A percentile compares a stretch with the other conserved stretches of the same genome.
These are phyloP conservation scores for Neonectria faginata DNA, from an alignment of 2,329 filamentous ascomycete genomes.

Conservation along the genomic window DNA sequence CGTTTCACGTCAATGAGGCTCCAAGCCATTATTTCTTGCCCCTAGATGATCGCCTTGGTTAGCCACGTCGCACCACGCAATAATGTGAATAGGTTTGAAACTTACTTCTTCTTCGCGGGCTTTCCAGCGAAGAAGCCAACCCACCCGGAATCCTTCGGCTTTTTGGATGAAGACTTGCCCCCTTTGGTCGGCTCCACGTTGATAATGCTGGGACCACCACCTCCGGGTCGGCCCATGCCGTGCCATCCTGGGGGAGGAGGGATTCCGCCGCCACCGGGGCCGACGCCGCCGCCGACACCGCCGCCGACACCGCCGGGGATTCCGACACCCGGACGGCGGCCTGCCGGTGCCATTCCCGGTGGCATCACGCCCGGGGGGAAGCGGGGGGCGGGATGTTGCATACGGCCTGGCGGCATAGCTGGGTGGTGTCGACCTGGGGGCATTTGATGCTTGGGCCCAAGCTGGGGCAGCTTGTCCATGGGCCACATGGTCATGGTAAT, in stretches of 20 bases:
- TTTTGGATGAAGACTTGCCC: slow-evolving; percentile 40
- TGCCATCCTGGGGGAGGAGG: slow-evolving; percentile 41
- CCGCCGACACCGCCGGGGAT: slow-evolving; percentile 14
- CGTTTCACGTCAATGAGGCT: slow-evolving; percentile 32
- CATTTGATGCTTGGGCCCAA: slow-evolving; percentile 37
- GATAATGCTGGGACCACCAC: slow-evolving; percentile 37
- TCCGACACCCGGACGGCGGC: slow-evolving; percentile 18
- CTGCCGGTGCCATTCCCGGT: slow-evolving; percentile 21
- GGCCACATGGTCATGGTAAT: slow-evolving; percentile 71
- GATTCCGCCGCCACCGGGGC: slow-evolving; percentile 25
- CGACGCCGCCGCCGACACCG: slow-evolving; percentile 26
- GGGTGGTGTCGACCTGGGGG: slow-evolving; percentile 33
- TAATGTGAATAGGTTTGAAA: background rate
- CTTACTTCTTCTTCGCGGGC: slow-evolving; percentile 49
- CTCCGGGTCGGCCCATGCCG: slow-evolving; percentile 28
- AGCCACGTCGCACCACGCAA: slow-evolving; percentile 10
- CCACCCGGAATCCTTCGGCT: slow-evolving; percentile 35
- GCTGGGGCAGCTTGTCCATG: slow-evolving; percentile 57
- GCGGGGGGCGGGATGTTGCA: slow-evolving; percentile 17
- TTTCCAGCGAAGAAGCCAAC: slow-evolving; percentile 47
- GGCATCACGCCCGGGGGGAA: slow-evolving; percentile 25
- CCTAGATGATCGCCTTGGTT: slow-evolving; percentile 24
- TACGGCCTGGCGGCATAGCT: slow-evolving; percentile 23
- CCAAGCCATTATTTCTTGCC: slow-evolving; percentile 40
- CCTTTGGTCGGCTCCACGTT: slow-evolving; percentile 39